Base-by-base conservation (phyloP, 169 alveolate species). In the Plasmodium adleri region DNA sequence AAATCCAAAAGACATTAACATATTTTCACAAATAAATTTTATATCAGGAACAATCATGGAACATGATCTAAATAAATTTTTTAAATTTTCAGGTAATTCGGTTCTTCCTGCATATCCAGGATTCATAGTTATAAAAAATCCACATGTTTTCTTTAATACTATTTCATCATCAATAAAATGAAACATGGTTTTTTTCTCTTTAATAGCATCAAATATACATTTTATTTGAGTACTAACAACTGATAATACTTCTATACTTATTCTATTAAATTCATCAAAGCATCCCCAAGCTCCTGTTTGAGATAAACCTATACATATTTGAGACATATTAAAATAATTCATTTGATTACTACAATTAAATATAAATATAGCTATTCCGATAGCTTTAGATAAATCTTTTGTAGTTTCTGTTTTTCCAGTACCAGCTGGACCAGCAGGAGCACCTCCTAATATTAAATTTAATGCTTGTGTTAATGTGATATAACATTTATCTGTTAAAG, bases 341-440 rank as follows among this genome's bases (percentile, higher is more conserved):
- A 94, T 78, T 28, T 96, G 96, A 63, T 98, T 99, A 1, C 99
- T 98, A 88, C 99, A 98, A 80, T 98, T 98, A 88, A 97, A 97
- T 52, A 98, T 99, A 63, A 98, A 96, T 91, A 99, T 98, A 63
- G 96, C 96, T 91, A 96, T 96, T n/a, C 99, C 99, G 62, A 98
- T 92, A 8, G 98, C 96, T 92, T 98, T 98, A 20, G 99, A 99
- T 80, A 98, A 93, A 94, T 98, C 99, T 94, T 98, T 98, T 64
- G 98, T 97, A 3, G 98, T 94, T 94, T 98, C 99, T 2, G 99
- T 98, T 92, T 98, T 98, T 15, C 99, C 99, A 1, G 99, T 98
- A 3, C 99, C 99, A 3, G 99, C 99, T 10, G 99, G 99, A 1
- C 99, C 99, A 1, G 99, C 99, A n/a, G 98, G 97, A 24, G 98